phyloP scores from a whole-genome alignment of 1,284 basidiomycete species.

The Pseudozyma sp. region DNA sequence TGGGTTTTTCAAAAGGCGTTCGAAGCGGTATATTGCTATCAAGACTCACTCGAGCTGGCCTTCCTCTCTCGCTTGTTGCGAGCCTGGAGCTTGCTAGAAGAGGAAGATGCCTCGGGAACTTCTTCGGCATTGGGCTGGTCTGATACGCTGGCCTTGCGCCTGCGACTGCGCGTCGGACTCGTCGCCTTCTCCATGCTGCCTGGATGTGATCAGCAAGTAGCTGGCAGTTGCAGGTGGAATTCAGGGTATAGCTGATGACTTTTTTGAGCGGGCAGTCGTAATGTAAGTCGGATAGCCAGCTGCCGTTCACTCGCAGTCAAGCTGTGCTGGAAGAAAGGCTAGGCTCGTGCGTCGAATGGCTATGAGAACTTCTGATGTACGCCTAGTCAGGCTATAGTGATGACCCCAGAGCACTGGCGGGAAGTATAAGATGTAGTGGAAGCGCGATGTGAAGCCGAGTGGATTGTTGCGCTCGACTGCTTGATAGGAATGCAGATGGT shows the following conservation, averaged over 20 bases:
- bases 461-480: not conserved
- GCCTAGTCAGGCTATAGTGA: too few relatives aligned
- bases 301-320: too few relatives aligned
- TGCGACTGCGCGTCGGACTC: constrained; percentile 9
- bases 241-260: not conserved
- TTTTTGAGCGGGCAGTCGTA: not conserved
- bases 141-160: constrained; percentile 14
- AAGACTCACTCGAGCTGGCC: constrained; percentile 3
- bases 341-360: too few relatives aligned
- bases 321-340: too few relatives aligned
- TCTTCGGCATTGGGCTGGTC: constrained; percentile 11
- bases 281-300: not conserved
- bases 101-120: constrained; percentile 1
- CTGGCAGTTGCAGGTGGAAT: not conserved
- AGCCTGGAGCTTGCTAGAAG: constrained; percentile 4
- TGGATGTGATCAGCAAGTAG: not conserved
- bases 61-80: constrained; percentile 16
- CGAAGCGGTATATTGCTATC: too few relatives aligned
- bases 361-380: too few relatives aligned
- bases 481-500: not conserved
- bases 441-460: not conserved
- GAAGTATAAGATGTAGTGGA: too few relatives aligned
- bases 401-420: too few relatives aligned
- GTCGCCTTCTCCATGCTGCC: constrained; percentile 1
- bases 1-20: too few relatives aligned